Percentiles rank a stretch among this genome's conserved stretches.
Conservation (phyloP, 2,329 filamentous ascomycete genomes). For the Tolypocladium inflatum region DNA sequence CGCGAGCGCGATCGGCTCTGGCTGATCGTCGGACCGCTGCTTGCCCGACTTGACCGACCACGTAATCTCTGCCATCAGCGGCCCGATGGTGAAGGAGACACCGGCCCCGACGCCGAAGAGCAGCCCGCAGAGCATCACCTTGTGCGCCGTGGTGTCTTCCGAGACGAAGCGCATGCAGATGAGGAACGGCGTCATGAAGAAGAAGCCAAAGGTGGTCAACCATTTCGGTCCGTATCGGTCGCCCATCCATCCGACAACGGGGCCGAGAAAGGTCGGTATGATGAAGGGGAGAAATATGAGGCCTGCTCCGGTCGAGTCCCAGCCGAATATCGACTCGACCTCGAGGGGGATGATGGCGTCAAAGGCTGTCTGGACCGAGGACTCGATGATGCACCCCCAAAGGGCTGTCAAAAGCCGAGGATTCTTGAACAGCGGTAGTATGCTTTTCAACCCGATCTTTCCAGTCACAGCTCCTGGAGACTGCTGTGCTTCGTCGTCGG, state of each 20-base stretch:
- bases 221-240: slow-evolving; percentile 26
- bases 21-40: slow-evolving; percentile 3
- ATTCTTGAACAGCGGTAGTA: slow-evolving; percentile 16
- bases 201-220: slow-evolving; percentile 21
- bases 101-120: slow-evolving; percentile 19
- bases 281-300: slow-evolving; percentile 24
- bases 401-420: slow-evolving; percentile 22
- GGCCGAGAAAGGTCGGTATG: slow-evolving; percentile 19
- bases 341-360: slow-evolving; percentile 24
- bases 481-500: background rate
- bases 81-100: slow-evolving; percentile 20
- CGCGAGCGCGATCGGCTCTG: slow-evolving; percentile 21
- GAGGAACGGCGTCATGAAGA: slow-evolving; percentile 22
- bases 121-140: slow-evolving; percentile 21
- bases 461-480: background rate
- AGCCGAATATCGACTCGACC: slow-evolving; percentile 17
- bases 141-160: slow-evolving; percentile 17
- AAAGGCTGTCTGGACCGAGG: slow-evolving; percentile 20
- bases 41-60: slow-evolving; percentile 17
- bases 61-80: slow-evolving; percentile 26
- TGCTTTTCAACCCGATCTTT: slow-evolving; percentile 6
- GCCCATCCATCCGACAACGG: slow-evolving; percentile 17
- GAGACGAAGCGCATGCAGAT: slow-evolving; percentile 22
- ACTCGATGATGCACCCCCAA: slow-evolving; percentile 23
- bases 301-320: slow-evolving; percentile 22